phyloP scores from a whole-genome alignment of 129 eudicot genomes.

The Helichrysum umbraculigerum region DNA sequence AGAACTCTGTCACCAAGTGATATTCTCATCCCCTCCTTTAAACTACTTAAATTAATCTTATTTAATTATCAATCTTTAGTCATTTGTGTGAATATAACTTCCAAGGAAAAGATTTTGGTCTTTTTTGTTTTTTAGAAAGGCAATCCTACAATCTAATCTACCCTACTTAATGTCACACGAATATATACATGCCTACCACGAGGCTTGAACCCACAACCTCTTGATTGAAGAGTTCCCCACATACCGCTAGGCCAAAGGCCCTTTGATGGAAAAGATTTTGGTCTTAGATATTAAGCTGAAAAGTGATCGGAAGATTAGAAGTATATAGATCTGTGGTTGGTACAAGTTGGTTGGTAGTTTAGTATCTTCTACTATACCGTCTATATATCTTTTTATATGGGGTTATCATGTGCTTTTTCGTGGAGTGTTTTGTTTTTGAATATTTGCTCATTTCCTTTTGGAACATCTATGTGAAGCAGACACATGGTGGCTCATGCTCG shows the following conservation, averaged over 20 bases:
- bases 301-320: not conserved
- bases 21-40: too few species aligned
- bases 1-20: too few species aligned
- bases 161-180: too few species aligned
- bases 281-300: slow-evolving; percentile 1
- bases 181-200: too few species aligned
- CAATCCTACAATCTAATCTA: too few species aligned
- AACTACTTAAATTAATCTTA: too few species aligned
- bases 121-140: too few species aligned
- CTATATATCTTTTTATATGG: slow-evolving; percentile 1
- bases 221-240: too few species aligned
- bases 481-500: slow-evolving; percentile 1
- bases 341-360: not conserved
- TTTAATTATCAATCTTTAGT: too few species aligned
- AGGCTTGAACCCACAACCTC: too few species aligned
- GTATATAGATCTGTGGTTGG: not conserved
- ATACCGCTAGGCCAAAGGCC: too few species aligned
- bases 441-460: slow-evolving; percentile 5
- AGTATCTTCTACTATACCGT: not conserved
- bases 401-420: not conserved
- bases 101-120: slow-evolving; percentile 5
- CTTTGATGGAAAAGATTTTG: too few species aligned
- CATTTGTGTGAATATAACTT: not conserved
- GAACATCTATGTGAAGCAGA: slow-evolving; percentile 19
- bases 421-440: slow-evolving; percentile 11